phyloP scores from a whole-genome alignment of 2,329 filamentous ascomycete species.

The Elsinoe australis region DNA sequence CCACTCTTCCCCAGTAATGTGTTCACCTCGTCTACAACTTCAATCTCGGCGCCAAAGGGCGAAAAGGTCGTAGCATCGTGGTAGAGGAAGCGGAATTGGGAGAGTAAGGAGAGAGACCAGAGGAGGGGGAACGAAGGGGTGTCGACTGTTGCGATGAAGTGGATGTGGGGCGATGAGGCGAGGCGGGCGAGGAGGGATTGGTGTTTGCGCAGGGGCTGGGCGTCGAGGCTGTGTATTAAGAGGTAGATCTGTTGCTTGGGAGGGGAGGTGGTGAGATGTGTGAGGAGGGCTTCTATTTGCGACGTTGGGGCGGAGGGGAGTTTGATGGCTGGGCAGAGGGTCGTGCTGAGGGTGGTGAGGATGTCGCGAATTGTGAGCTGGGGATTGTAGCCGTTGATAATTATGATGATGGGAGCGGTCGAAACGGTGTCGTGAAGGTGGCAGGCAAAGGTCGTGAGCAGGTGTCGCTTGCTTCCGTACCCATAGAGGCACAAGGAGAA shows the following conservation, averaged over 20 bases:
- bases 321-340: constrained; percentile 48
- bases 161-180: constrained; percentile 63
- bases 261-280: constrained; percentile 47
- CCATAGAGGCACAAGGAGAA: constrained; percentile 91
- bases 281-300: constrained; percentile 59
- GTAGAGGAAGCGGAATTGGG: constrained; percentile 77
- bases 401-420: constrained; percentile 55
- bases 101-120: constrained; percentile 81
- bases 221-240: constrained; percentile 77
- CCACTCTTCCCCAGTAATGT: constrained; percentile 75
- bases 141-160: constrained; percentile 73
- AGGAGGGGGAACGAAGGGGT: constrained; percentile 79
- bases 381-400: constrained; percentile 78
- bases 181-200: constrained; percentile 71
- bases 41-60: constrained; percentile 64
- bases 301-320: constrained; percentile 58
- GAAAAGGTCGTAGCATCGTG: constrained; percentile 91
- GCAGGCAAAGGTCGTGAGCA: constrained; percentile 68
- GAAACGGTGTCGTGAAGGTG: constrained; percentile 50
- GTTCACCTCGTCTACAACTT: constrained; percentile 85
- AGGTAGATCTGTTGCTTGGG: constrained; percentile 31
- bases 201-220: constrained; percentile 63
- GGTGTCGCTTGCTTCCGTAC: constrained; percentile 75
- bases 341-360: constrained; percentile 58
- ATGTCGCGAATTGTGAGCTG: constrained; percentile 61